Evolutionary conservation across 768 basidiomycete species (phyloP).

Genomic region (Lentinus tigrinus): DNA sequence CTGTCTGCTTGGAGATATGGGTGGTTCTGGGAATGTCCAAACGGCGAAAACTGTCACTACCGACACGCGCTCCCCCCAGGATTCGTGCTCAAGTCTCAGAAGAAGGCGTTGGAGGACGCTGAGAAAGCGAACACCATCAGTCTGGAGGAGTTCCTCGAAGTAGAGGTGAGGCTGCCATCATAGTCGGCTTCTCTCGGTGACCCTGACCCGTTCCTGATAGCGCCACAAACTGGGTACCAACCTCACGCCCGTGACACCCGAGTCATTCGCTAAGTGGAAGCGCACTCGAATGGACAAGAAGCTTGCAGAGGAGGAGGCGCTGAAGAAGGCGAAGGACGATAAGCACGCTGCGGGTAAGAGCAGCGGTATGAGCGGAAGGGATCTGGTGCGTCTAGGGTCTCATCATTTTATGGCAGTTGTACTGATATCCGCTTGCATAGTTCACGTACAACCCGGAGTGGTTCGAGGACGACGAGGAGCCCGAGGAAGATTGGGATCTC

Average conservation of each 20-base stretch:
- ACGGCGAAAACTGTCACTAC: conserved; percentile 87
- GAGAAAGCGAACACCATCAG: conserved; percentile 88
- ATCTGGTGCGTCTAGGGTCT: conserved; percentile 59
- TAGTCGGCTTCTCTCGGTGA: neutral
- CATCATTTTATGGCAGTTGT: neutral
- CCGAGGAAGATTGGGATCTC: conserved; percentile 47
- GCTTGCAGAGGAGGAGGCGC: conserved; percentile 79
- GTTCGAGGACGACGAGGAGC: conserved; percentile 77
- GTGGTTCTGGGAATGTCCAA: conserved; percentile 97
- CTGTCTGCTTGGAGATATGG: conserved; percentile 55
- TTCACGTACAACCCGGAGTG: conserved; percentile 96
- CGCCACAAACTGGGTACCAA: conserved; percentile 91
- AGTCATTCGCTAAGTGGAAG: conserved; percentile 94
- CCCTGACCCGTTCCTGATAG: conserved; percentile 38
- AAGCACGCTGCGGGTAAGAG: conserved; percentile 87
- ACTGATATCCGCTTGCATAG: conserved; percentile 35
- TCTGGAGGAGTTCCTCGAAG: conserved; percentile 95
- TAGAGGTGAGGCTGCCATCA: conserved; percentile 65
- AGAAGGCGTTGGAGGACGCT: conserved; percentile 87
- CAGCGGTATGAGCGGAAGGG: conserved; percentile 92
- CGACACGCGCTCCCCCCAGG: conserved; percentile 95
- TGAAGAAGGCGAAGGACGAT: conserved; percentile 78
- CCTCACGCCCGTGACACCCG: conserved; percentile 90
- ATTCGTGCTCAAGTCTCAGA: conserved; percentile 92
- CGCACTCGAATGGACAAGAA: conserved; percentile 95